Evolutionary conservation across 2,329 filamentous ascomycete species (phyloP).

Genomic region (Fonsecaea pedrosoi): DNA sequence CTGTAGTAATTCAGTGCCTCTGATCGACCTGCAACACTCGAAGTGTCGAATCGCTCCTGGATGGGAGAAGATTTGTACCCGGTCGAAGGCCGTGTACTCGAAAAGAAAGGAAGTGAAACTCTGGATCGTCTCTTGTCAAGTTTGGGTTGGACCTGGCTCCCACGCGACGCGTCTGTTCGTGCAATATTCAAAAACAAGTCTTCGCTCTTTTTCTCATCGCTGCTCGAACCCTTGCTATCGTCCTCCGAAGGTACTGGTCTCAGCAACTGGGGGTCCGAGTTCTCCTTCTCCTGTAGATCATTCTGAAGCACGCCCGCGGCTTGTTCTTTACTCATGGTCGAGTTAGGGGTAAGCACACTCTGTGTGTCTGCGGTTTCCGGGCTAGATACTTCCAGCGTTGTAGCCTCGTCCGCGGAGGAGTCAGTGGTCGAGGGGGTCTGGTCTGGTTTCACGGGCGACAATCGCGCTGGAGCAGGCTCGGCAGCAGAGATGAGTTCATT

Average conservation of each 20-base stretch:
- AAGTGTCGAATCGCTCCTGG: conserved; percentile 32
- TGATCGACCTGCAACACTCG: conserved; percentile 31
- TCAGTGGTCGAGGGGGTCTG: conserved; percentile 18
- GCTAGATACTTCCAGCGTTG: conserved; percentile 24
- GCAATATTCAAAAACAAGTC: conserved; percentile 58
- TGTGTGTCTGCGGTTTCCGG: conserved; percentile 34
- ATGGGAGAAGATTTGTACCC: conserved; percentile 34
- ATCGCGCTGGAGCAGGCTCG: conserved; percentile 9
- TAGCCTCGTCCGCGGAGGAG: conserved; percentile 27
- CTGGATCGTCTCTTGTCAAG: conserved; percentile 35
- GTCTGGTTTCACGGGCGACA: conserved; percentile 21
- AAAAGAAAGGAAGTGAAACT: conserved; percentile 39
- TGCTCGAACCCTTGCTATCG: conserved; percentile 44
- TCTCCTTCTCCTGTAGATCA: conserved; percentile 42
- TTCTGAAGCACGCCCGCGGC: conserved; percentile 41
- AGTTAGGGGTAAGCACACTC: conserved; percentile 26
- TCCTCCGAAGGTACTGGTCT: conserved; percentile 31
- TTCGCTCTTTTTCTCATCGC: conserved; percentile 52
- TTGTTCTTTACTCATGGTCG: conserved; percentile 30
- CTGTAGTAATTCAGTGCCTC: conserved; percentile 33
- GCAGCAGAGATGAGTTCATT: conserved; percentile 24
- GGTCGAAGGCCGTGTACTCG: conserved; percentile 33
- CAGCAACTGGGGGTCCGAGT: conserved; percentile 37
- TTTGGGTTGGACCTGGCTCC: conserved; percentile 13
- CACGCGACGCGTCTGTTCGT: conserved; percentile 46